phyloP scores from a whole-genome alignment of 1,284 basidiomycete genomes.

The Irpex sp. region DNA sequence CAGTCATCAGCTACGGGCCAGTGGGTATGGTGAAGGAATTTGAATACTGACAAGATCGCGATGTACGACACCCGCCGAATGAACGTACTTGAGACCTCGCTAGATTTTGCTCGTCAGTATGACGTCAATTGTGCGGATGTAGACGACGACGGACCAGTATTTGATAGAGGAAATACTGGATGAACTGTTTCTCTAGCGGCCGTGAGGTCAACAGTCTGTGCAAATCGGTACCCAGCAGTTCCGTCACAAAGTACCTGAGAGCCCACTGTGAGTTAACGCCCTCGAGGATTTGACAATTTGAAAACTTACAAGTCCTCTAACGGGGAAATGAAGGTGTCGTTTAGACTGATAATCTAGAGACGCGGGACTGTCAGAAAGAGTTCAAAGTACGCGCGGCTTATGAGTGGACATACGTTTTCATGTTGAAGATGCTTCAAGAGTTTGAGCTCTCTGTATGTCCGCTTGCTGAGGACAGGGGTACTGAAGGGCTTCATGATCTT shows the following conservation, averaged over 20 bases:
- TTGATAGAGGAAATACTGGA: conserved; percentile 99
- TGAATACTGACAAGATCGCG: conserved; percentile 75
- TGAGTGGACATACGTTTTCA: conserved; percentile 74
- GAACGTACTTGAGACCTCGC: conserved; percentile 99
- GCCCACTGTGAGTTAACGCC: conserved; percentile 8
- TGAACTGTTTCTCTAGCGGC: conserved; percentile 99
- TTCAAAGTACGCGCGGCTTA: background rate
- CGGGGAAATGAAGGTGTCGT: conserved; percentile 99
- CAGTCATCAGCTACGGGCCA: background rate
- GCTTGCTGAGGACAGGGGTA: conserved; percentile 96
- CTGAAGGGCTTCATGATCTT: conserved; percentile 91
- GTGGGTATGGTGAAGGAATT: background rate
- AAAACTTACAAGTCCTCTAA: conserved; percentile 87
- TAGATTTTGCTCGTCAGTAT: conserved; percentile 28
- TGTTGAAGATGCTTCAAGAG: conserved; percentile 98
- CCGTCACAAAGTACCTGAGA: conserved; percentile 95
- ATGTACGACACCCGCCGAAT: conserved; percentile 98
- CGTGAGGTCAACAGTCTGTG: conserved; percentile 95
- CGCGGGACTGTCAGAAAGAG: conserved; percentile 5
- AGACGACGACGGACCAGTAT: conserved; percentile 67
- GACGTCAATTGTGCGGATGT: background rate
- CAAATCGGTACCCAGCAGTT: conserved; percentile 96
- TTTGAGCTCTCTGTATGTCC: conserved; percentile 98
- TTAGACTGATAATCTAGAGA: conserved; percentile 91
- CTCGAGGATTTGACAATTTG: conserved; percentile 2